phyloP scores from a whole-genome alignment of 1,284 basidiomycete genomes.

The Rhodotorula sp. region DNA sequence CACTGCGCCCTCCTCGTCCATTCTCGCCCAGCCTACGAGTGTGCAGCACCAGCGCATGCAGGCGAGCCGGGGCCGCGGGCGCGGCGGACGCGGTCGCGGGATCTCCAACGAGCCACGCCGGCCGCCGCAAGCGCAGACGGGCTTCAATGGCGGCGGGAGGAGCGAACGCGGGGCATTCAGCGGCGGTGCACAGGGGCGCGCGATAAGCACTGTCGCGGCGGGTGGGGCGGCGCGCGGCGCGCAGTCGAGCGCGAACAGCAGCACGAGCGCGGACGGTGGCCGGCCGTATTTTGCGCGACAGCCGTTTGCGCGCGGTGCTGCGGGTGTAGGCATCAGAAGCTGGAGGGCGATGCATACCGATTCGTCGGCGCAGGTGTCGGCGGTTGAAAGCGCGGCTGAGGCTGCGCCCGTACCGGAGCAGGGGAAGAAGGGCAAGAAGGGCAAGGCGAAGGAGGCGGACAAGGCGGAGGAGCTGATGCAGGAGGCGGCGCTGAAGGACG shows the following conservation, averaged over 20 bases:
- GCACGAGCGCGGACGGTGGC: background rate
- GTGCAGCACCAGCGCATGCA: background rate
- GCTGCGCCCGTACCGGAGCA: background rate
- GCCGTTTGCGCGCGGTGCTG: background rate
- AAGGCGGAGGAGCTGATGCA: constrained; percentile 8
- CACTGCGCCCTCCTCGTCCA: background rate
- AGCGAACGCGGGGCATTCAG: background rate
- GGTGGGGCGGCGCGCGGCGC: background rate
- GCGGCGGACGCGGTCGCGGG: background rate
- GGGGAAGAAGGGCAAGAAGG: background rate
- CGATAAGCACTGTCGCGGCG: background rate
- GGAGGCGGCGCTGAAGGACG: constrained; percentile 1
- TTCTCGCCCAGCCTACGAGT: background rate
- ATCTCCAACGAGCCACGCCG: background rate
- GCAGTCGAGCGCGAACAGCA: background rate
- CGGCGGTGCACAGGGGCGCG: background rate
- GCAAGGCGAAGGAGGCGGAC: background rate
- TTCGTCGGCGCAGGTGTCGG: background rate
- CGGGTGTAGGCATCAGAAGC: background rate
- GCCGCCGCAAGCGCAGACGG: no score
- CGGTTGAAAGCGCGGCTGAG: background rate
- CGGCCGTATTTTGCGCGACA: background rate
- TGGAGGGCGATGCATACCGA: background rate
- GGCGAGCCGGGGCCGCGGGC: background rate
- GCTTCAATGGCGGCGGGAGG: background rate